Evolutionary conservation across 2,329 filamentous ascomycete genomes (phyloP).

Genomic region (Lachnellula cervina): DNA sequence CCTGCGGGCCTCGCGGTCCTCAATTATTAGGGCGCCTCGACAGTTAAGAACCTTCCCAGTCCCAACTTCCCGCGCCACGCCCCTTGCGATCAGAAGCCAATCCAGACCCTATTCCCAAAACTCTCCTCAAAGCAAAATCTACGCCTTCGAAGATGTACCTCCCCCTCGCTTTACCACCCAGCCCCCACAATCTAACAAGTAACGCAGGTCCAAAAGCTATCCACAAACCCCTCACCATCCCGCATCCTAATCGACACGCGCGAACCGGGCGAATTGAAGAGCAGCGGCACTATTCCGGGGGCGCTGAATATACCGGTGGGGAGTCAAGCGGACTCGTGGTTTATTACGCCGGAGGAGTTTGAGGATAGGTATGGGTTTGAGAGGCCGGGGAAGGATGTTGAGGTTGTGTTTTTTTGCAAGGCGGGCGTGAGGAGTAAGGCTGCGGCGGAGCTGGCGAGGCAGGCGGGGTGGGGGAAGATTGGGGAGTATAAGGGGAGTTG

Average conservation of each 20-base stretch:
- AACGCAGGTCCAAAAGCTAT: conserved; percentile 40
- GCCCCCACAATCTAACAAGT: background rate
- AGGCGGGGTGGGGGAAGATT: conserved; percentile 69
- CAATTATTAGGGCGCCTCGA: conserved; percentile 6
- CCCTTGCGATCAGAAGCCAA: background rate
- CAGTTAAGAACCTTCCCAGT: conserved; percentile 7
- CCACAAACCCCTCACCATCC: conserved; percentile 28
- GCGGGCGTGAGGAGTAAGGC: conserved; percentile 77
- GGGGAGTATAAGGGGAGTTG: conserved; percentile 72
- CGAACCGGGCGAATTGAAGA: conserved; percentile 61
- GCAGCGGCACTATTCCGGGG: conserved; percentile 69
- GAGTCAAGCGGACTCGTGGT: conserved; percentile 72
- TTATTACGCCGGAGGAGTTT: conserved; percentile 73
- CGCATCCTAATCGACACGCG: conserved; percentile 52
- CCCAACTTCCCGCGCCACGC: background rate
- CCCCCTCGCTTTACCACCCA: background rate
- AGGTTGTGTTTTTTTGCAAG: conserved; percentile 87
- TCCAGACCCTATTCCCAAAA: conserved; percentile 19
- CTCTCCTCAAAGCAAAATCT: conserved; percentile 36
- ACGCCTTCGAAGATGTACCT: conserved; percentile 43
- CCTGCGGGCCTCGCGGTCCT: conserved; percentile 12
- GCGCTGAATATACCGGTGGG: conserved; percentile 79
- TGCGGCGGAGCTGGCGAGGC: conserved; percentile 70
- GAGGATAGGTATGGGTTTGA: conserved; percentile 74
- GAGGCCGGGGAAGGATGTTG: conserved; percentile 53